Conservation (phyloP, 2,329 filamentous ascomycete species). For the Cordyceps militaris region DNA sequence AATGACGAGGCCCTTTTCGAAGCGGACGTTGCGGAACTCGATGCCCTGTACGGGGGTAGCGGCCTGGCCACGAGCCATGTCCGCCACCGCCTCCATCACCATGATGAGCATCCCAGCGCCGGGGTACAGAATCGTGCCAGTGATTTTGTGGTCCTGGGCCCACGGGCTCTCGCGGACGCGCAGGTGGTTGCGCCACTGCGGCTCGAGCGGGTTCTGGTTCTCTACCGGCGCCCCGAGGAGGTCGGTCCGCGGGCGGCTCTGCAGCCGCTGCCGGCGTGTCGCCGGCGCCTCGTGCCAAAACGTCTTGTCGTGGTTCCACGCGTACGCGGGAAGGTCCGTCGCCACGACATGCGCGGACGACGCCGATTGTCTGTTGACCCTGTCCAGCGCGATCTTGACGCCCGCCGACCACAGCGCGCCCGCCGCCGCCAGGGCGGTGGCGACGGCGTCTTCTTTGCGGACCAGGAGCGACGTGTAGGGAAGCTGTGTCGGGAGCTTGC, state of each 20-base stretch:
- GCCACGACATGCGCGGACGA: no score
- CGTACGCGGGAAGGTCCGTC: neutral
- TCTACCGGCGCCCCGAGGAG: neutral
- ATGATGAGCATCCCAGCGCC: conserved; percentile 29
- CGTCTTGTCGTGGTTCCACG: neutral
- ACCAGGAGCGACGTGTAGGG: neutral
- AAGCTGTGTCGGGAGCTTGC: neutral
- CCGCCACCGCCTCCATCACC: conserved; percentile 23
- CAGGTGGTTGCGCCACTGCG: conserved; percentile 23
- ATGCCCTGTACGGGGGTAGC: neutral
- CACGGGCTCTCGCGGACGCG: conserved; percentile 24
- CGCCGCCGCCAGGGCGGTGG: neutral
- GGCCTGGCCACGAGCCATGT: neutral
- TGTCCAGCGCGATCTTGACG: neutral
- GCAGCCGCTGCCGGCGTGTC: neutral
- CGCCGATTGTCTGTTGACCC: neutral
- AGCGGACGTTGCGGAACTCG: neutral
- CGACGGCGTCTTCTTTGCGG: neutral
- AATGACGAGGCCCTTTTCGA: neutral
- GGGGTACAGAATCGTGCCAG: conserved; percentile 30
- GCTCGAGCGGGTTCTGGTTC: conserved; percentile 13
- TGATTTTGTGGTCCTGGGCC: conserved; percentile 32
- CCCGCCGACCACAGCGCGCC: neutral
- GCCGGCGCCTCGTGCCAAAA: neutral
- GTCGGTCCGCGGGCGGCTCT: neutral